phyloP scores from a whole-genome alignment of 2,329 filamentous ascomycete species.

The Penicillium oxalicum region DNA sequence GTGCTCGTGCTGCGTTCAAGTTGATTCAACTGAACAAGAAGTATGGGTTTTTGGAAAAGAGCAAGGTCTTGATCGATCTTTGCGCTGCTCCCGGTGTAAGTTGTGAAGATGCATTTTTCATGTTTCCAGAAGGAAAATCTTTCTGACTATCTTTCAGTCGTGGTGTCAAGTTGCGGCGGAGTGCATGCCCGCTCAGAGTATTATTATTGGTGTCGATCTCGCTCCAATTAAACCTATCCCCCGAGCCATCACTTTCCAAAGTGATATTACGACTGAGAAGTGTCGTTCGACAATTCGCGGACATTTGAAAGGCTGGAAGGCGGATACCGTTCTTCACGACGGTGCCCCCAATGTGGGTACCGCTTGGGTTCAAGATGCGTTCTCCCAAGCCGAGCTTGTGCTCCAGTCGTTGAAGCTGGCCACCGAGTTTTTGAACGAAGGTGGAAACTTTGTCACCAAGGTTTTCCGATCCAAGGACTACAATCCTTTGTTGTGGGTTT shows the following conservation, averaged over 20 bases:
- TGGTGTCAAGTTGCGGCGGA: slow-evolving; percentile 97
- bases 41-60: slow-evolving; percentile 96
- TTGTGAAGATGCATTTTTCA: slow-evolving; percentile 13
- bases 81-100: slow-evolving; percentile 89
- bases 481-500: slow-evolving; percentile 91
- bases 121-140: not conserved
- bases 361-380: slow-evolving; percentile 96
- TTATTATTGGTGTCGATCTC: slow-evolving; percentile 93
- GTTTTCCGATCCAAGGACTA: slow-evolving; percentile 97
- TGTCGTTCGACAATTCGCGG: slow-evolving; percentile 82
- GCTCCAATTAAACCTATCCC: slow-evolving; percentile 94
- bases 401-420: slow-evolving; percentile 88
- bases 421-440: slow-evolving; percentile 83
- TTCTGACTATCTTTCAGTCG: slow-evolving; percentile 49
- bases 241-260: slow-evolving; percentile 89
- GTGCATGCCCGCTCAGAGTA: slow-evolving; percentile 81
- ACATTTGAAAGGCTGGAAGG: slow-evolving; percentile 93
- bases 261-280: slow-evolving; percentile 96
- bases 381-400: slow-evolving; percentile 90
- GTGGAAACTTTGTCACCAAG: slow-evolving; percentile 93
- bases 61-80: slow-evolving; percentile 92
- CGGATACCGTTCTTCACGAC: slow-evolving; percentile 91
- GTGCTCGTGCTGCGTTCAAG: slow-evolving; percentile 95
- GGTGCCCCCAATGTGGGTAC: slow-evolving; percentile 97
- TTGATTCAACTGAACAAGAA: slow-evolving; percentile 98